Conservation (phyloP, 768 basidiomycete species). For the Porpolomopsis calyptriformis region DNA sequence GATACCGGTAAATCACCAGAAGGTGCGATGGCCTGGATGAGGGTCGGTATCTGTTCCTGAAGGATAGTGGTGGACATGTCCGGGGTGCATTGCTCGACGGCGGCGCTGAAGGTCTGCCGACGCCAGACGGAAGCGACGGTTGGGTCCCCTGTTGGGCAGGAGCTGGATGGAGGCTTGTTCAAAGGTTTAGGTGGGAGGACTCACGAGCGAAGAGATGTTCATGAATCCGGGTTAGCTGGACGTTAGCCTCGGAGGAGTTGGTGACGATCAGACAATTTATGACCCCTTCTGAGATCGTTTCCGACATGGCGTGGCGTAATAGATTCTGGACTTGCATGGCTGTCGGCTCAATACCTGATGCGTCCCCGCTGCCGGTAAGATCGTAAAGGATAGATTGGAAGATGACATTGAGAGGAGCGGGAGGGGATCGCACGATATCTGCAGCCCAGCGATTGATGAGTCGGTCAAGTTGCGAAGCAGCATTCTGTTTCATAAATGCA, state of each 20-base stretch:
- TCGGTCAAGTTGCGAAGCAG: slow-evolving; percentile 73
- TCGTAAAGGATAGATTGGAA: slow-evolving; percentile 52
- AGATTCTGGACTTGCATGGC: slow-evolving; percentile 72
- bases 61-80: slow-evolving; percentile 62
- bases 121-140: slow-evolving; percentile 88
- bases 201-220: slow-evolving; percentile 78
- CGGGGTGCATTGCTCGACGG: slow-evolving; percentile 65
- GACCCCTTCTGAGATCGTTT: slow-evolving; percentile 66
- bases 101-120: slow-evolving; percentile 80
- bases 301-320: slow-evolving; percentile 70
- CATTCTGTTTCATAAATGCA: slow-evolving; percentile 39
- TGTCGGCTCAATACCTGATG: slow-evolving; percentile 32
- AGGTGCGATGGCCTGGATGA: slow-evolving; percentile 41
- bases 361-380: slow-evolving; percentile 41
- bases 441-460: slow-evolving; percentile 84
- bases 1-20: slow-evolving; percentile 28
- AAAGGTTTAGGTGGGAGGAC: slow-evolving; percentile 20
- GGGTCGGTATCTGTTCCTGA: slow-evolving; percentile 57
- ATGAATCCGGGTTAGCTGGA: slow-evolving; percentile 77
- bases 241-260: slow-evolving; percentile 73
- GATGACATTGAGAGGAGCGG: slow-evolving; percentile 39
- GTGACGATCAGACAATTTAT: slow-evolving; percentile 82
- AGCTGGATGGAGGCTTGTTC: slow-evolving; percentile 1
- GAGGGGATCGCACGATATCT: slow-evolving; percentile 53
- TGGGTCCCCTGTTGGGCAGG: slow-evolving; percentile 50